These are phyloP conservation scores for Naganishia kalamii DNA, from an alignment of 768 basidiomycete genomes.

Conservation along the genomic window DNA sequence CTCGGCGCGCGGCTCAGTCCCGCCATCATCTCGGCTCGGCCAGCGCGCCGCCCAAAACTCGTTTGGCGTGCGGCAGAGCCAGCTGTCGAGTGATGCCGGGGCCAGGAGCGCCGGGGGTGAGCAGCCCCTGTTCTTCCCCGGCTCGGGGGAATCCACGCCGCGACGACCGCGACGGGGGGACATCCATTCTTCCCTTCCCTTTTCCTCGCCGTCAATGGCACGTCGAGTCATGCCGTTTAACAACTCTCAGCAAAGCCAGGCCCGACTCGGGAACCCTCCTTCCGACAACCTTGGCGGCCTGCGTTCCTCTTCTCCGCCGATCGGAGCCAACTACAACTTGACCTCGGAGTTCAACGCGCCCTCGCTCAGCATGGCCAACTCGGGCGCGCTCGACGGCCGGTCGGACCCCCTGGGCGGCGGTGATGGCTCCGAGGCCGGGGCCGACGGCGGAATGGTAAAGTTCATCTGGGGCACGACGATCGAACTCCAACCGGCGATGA, in stretches of 20 bases:
- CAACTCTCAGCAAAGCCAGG: conserved; percentile 45
- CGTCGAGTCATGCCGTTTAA: conserved; percentile 50
- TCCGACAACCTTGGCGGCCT: not conserved
- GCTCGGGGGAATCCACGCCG: conserved; percentile 55
- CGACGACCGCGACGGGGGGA: conserved; percentile 73
- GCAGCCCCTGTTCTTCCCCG: conserved; percentile 25
- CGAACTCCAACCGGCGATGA: conserved; percentile 83
- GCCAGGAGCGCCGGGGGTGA: conserved; percentile 32
- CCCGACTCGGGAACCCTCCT: conserved; percentile 16
- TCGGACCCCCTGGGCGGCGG: conserved; percentile 13
- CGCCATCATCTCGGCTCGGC: not conserved
- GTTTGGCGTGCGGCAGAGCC: conserved; percentile 1
- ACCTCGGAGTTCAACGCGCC: conserved; percentile 20
- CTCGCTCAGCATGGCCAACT: conserved; percentile 43
- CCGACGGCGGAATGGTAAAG: conserved; percentile 71
- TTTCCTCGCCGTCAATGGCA: conserved; percentile 50
- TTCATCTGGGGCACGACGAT: conserved; percentile 99
- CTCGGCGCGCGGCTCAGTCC: conserved; percentile 10
- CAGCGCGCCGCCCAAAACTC: not conserved
- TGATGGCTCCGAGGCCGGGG: conserved; percentile 38
- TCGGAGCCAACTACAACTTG: conserved; percentile 26
- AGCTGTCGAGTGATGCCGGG: conserved; percentile 11
- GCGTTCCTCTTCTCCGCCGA: conserved; percentile 22
- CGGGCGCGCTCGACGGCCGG: conserved; percentile 51
- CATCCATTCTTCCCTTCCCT: conserved; percentile 76